Conservation (phyloP, 75 land plant genomes). For the Pseudotsuga menziesii region DNA sequence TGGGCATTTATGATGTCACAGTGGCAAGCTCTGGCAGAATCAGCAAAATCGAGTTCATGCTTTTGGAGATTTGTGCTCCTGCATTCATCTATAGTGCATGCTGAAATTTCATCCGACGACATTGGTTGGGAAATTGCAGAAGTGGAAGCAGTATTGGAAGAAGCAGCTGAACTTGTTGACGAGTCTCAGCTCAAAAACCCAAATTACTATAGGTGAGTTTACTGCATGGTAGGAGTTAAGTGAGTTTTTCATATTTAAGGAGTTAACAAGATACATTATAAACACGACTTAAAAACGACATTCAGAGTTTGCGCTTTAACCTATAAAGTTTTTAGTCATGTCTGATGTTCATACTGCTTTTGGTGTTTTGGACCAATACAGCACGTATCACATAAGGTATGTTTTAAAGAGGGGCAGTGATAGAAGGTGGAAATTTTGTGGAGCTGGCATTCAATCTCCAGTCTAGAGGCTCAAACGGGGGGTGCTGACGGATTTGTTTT, state of each 20-base stretch:
- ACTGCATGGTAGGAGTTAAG: not conserved
- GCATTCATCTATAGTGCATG: conserved; percentile 43
- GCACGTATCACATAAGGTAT: conserved; percentile 52
- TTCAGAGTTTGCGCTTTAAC: not conserved
- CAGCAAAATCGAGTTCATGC: conserved; percentile 51
- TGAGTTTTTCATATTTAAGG: too few relatives aligned
- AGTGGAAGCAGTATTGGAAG: conserved; percentile 63
- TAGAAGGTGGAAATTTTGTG: conserved; percentile 58
- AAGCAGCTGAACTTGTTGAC: conserved; percentile 78
- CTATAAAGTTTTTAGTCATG: not conserved
- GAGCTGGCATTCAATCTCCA: conserved; percentile 29
- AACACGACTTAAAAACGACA: too few relatives aligned
- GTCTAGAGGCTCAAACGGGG: not conserved
- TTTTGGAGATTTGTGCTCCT: conserved; percentile 80
- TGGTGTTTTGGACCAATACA: conserved; percentile 23
- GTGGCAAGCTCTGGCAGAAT: conserved; percentile 66
- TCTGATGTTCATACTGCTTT: not conserved
- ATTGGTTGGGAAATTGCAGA: conserved; percentile 44
- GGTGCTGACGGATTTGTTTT: not conserved
- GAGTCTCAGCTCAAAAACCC: conserved; percentile 55
- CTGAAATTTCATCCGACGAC: conserved; percentile 47
- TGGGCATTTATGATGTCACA: conserved; percentile 12
- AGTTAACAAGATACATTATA: too few relatives aligned
- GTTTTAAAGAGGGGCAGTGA: conserved; percentile 44
- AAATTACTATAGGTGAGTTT: conserved; percentile 58